These are phyloP conservation scores for Wickerhamiella hasegawae DNA, from an alignment of 805 yeast species.

Conservation along the genomic window DNA sequence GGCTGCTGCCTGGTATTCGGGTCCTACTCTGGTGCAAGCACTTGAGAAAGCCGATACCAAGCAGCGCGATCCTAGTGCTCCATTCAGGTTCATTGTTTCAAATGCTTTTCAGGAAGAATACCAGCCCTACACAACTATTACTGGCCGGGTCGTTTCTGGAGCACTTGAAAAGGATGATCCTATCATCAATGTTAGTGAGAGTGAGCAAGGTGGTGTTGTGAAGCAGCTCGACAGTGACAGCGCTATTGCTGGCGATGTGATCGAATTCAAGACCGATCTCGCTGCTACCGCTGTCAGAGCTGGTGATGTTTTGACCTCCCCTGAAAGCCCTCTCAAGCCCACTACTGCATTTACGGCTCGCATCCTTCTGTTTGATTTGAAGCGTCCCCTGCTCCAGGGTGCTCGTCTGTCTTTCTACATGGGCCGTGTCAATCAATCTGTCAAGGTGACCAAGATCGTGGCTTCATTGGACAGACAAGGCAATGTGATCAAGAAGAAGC, in stretches of 20 bases:
- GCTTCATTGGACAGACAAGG: conserved; percentile 22
- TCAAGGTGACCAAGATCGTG: conserved; percentile 37
- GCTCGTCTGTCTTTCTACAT: conserved; percentile 63
- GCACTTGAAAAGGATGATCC: conserved; percentile 56
- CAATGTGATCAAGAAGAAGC: conserved; percentile 23
- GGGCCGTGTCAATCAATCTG: conserved; percentile 58
- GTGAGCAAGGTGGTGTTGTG: conserved; percentile 9
- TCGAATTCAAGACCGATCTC: conserved; percentile 27
- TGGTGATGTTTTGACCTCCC: conserved; percentile 49
- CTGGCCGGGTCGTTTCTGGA: conserved; percentile 59
- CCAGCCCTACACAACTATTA: conserved; percentile 33
- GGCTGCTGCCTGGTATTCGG: conserved; percentile 29
- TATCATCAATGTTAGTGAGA: conserved; percentile 38
- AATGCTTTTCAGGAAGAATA: conserved; percentile 41
- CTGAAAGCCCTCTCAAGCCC: conserved; percentile 31
- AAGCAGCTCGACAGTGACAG: conserved; percentile 17
- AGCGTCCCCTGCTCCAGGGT: conserved; percentile 64
- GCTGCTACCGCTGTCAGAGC: conserved; percentile 34
- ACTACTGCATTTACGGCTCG: conserved; percentile 37
- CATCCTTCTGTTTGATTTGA: conserved; percentile 46
- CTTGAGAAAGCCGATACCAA: conserved; percentile 17
- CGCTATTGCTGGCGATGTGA: conserved; percentile 42
- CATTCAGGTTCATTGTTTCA: conserved; percentile 42
- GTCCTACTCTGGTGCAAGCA: conserved; percentile 27
- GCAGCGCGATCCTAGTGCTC: conserved; percentile 6